phyloP scores from a whole-genome alignment of 208 protist species.

The Trypanosomatidae sp. region DNA sequence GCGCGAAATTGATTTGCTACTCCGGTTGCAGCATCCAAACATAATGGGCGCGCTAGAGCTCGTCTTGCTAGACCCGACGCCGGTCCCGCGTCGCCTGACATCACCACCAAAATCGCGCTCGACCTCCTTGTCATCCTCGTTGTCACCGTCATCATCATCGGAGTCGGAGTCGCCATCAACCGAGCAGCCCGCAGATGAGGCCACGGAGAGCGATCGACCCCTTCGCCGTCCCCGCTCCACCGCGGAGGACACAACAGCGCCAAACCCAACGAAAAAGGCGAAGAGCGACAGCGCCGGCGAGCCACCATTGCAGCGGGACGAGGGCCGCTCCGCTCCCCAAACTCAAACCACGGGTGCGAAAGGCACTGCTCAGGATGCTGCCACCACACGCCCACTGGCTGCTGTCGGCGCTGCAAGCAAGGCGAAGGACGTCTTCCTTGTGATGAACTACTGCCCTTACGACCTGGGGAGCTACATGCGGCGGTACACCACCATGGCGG shows the following conservation, averaged over 20 bases:
- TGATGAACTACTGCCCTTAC: slow-evolving; percentile 84
- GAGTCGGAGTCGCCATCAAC: not conserved
- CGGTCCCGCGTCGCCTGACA: slow-evolving; percentile 6
- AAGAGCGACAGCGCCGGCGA: slow-evolving; percentile 1
- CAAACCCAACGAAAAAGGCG: slow-evolving; percentile 1
- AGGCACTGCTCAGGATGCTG: slow-evolving; percentile 3
- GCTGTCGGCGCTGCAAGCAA: slow-evolving; percentile 9
- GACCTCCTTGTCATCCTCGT: not conserved
- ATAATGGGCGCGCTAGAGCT: slow-evolving; percentile 55
- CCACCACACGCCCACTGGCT: slow-evolving; percentile 9
- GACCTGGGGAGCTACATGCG: slow-evolving; percentile 78
- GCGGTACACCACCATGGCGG: slow-evolving; percentile 21
- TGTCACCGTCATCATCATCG: slow-evolving; percentile 4
- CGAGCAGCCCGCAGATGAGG: slow-evolving; percentile 3
- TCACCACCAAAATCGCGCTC: slow-evolving; percentile 2
- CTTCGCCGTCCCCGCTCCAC: not conserved
- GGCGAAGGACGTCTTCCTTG: slow-evolving; percentile 68
- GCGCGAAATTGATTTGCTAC: slow-evolving; percentile 82
- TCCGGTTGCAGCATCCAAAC: slow-evolving; percentile 81
- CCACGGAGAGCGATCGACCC: not conserved
- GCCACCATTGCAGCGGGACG: not conserved
- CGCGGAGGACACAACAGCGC: not conserved
- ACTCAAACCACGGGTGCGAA: not conserved
- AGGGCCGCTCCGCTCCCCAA: not conserved
- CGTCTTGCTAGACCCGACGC: slow-evolving; percentile 44